phyloP scores from a whole-genome alignment of 768 basidiomycete genomes.

The Termitomyces sp. region DNA sequence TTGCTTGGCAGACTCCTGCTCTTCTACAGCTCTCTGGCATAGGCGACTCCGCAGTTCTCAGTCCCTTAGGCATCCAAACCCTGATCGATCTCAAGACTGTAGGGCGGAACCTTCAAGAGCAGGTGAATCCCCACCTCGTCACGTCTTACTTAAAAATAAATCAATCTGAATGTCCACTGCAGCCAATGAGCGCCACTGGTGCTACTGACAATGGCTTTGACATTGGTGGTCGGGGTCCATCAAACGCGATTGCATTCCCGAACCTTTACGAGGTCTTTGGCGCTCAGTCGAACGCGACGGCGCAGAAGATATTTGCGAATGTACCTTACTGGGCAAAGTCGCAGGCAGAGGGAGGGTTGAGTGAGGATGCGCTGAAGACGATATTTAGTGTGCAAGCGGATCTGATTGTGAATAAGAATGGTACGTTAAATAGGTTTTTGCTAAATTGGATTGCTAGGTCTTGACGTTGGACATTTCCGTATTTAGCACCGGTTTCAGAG shows the following conservation, averaged over 20 bases:
- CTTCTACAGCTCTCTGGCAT: conserved; percentile 53
- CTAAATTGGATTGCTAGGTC: neutral
- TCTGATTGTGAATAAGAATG: conserved; percentile 40
- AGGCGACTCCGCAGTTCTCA: conserved; percentile 41
- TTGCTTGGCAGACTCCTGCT: conserved; percentile 28
- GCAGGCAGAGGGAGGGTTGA: conserved; percentile 33
- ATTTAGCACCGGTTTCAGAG: conserved; percentile 40
- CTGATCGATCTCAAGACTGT: conserved; percentile 43
- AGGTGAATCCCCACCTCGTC: conserved; percentile 19
- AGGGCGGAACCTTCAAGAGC: conserved; percentile 54
- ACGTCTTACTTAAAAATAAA: neutral
- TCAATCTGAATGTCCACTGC: neutral
- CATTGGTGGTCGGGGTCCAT: conserved; percentile 36
- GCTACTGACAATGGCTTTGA: conserved; percentile 33
- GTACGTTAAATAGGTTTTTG: conserved; percentile 21
- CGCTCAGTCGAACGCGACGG: conserved; percentile 21
- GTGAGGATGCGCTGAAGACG: conserved; percentile 31
- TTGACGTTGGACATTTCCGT: neutral
- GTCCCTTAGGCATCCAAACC: conserved; percentile 40
- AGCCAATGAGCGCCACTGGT: conserved; percentile 38
- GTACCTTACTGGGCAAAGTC: conserved; percentile 36
- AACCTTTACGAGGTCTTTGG: conserved; percentile 45
- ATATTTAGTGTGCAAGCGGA: conserved; percentile 41
- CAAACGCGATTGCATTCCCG: conserved; percentile 44
- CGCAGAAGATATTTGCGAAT: conserved; percentile 31